Percentiles rank a stretch among this genome's conserved stretches.
phyloP scores from a whole-genome alignment of 192 early-diverging fungal species.

The Spizellomyces punctatus region DNA sequence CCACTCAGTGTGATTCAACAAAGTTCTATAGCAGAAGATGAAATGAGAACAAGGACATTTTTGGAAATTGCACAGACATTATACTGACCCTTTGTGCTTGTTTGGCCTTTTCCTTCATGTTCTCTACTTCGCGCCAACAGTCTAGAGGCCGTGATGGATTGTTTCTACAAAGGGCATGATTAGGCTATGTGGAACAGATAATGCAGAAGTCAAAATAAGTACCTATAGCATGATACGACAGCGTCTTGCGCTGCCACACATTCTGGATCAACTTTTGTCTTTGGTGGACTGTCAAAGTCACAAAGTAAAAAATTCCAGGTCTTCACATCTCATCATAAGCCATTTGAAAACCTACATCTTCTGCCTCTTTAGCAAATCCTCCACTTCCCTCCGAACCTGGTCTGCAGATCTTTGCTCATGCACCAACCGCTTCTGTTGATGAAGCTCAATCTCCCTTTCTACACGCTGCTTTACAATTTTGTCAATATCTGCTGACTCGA shows the following conservation, averaged over 20 bases:
- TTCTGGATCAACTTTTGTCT: constrained; percentile 6
- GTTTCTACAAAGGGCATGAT: constrained; percentile 30
- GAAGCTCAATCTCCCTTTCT: constrained; percentile 35
- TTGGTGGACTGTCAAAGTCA: constrained; percentile 29
- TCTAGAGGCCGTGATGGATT: constrained; percentile 56
- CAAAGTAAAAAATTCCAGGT: neutral
- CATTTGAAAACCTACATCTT: constrained; percentile 29
- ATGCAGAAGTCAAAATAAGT: neutral
- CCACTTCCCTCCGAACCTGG: constrained; percentile 45
- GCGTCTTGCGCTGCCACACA: constrained; percentile 31
- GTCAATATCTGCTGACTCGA: constrained; percentile 21
- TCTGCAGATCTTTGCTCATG: constrained; percentile 47
- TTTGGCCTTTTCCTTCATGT: constrained; percentile 50
- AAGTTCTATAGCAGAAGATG: no score
- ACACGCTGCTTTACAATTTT: constrained; percentile 39
- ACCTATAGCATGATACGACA: constrained; percentile 41
- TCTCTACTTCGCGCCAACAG: constrained; percentile 68
- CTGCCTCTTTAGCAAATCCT: constrained; percentile 45
- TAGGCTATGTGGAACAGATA: neutral
- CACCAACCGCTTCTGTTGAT: constrained; percentile 38
- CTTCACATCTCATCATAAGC: neutral
- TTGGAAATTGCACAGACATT: no score
- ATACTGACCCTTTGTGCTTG: constrained; percentile 38
- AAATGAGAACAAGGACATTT: no score
- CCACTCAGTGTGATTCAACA: no score